Evolutionary conservation across 1,139 yeast genomes (phyloP).

Genomic region (Blastobotrys elegans): DNA sequence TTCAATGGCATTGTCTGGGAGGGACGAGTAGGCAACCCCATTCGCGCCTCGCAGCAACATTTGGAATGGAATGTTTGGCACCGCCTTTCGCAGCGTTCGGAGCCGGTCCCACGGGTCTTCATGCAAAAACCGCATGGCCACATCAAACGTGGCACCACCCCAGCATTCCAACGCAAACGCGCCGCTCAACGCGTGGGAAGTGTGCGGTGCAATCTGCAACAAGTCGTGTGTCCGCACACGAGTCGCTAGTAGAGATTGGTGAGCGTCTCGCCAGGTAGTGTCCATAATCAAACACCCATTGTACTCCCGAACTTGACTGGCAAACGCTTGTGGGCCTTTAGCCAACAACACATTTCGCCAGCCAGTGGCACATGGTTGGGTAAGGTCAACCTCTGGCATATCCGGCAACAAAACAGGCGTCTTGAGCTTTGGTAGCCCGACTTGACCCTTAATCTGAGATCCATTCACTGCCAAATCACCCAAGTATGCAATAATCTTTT

Average conservation of each 20-base stretch:
- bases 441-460: slow-evolving; percentile 89
- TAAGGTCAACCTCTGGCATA: slow-evolving; percentile 51
- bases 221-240: slow-evolving; percentile 94
- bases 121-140: slow-evolving; percentile 94
- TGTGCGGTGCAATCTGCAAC: slow-evolving; percentile 85
- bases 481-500: slow-evolving; percentile 79
- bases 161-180: slow-evolving; percentile 97
- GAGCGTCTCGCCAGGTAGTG: slow-evolving; percentile 99
- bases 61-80: slow-evolving; percentile 98
- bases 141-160: slow-evolving; percentile 99
- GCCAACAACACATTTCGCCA: slow-evolving; percentile 86
- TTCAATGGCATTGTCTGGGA: slow-evolving; percentile 98
- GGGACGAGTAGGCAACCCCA: slow-evolving; percentile 96
- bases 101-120: slow-evolving; percentile 99
- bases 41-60: slow-evolving; percentile 99
- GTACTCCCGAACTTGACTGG: slow-evolving; percentile 75
- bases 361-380: slow-evolving; percentile 62
- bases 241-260: slow-evolving; percentile 96
- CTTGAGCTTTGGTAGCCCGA: slow-evolving; percentile 79
- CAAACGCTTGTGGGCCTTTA: slow-evolving; percentile 85
- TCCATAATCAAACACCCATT: slow-evolving; percentile 92
- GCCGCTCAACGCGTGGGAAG: slow-evolving; percentile 84
- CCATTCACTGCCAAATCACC: slow-evolving; percentile 96
- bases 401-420: slow-evolving; percentile 73
- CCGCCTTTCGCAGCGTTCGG: slow-evolving; percentile 77